Percentiles rank a stretch among this genome's conserved stretches.
These are phyloP conservation scores for Chalaropsis thielavioides DNA, from an alignment of 2,329 filamentous ascomycete genomes.

Conservation along the genomic window DNA sequence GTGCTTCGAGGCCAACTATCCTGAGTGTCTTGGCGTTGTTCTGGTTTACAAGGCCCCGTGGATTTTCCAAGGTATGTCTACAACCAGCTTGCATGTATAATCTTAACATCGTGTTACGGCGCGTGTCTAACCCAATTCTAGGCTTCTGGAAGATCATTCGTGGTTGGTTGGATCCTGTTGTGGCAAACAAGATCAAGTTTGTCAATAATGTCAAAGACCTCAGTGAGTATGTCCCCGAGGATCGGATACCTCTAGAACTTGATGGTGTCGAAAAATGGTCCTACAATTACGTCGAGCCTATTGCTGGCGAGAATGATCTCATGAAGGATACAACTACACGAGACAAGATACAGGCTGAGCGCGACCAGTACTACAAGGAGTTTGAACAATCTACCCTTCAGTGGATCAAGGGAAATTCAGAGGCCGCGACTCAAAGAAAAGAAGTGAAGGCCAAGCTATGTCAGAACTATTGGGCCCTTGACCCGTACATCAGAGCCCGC, in stretches of 20 bases:
- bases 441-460: constrained; percentile 48
- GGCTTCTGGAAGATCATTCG: constrained; percentile 93
- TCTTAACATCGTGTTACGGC: not conserved
- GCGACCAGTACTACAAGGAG: constrained; percentile 50
- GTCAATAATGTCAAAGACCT: constrained; percentile 70
- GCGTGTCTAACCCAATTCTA: constrained; percentile 23
- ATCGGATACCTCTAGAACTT: constrained; percentile 64
- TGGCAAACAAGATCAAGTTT: constrained; percentile 87
- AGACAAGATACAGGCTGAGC: constrained; percentile 47
- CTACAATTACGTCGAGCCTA: constrained; percentile 69
- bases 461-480: constrained; percentile 74
- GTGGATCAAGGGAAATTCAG: constrained; percentile 50
- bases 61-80: constrained; percentile 69
- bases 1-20: constrained; percentile 97
- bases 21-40: constrained; percentile 77
- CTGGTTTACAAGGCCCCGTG: constrained; percentile 93
- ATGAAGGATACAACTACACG: constrained; percentile 53
- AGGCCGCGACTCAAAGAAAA: constrained; percentile 43
- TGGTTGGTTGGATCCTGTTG: constrained; percentile 93
- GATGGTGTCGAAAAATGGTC: constrained; percentile 76
- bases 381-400: constrained; percentile 61
- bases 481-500: constrained; percentile 71
- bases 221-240: constrained; percentile 55
- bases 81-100: not conserved
- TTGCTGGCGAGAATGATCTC: constrained; percentile 56